Base-by-base conservation (phyloP, 192 early-diverging fungal genomes). In the Rhizophagus clarus region DNA sequence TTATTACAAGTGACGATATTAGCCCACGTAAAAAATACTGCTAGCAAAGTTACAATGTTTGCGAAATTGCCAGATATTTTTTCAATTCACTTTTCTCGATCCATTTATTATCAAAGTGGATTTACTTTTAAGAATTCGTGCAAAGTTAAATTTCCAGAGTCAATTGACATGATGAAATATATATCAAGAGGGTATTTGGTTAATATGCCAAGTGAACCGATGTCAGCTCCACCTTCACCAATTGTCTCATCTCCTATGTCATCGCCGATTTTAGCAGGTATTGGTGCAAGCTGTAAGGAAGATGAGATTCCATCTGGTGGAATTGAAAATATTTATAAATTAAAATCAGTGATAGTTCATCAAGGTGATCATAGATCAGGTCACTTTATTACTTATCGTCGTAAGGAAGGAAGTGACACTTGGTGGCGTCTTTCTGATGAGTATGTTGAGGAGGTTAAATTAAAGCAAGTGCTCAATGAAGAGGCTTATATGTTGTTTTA, bases 371-470 rank as follows among this genome's bases (percentile, higher is more conserved):
- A 99, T 83, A 88, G 97, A 56, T 92, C 89, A 3, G 97, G 97
- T 9, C 97, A 99, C 76, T 99, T 95, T 88, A 89, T 94, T 34
- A 93, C 95, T 0, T 97, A 96, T 82, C 89, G 97, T 28, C 83
- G 91, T 4, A 89, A 92, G n/a, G 72, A 77, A 15, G 79, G 61
- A 11, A 68, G 42, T 15, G 82, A 63, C n/a, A 85, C 87, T 64
- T 95, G 91, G 88, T 95, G 93, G 85, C 83, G 88, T 71, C 87
- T 92, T 32, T 93, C 91, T 11, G 94, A 95, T 72, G 92, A 94
- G 73, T 83, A 90, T 67, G 90, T 95, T 15, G 87, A 91, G 69
- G 88, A 91, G 67, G 94, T 92, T 3, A 83, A 89, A 32, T 82
- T 93, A 56, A 79, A 89, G 4, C 82, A 86, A 66, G 94, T 95